Conservation (phyloP, 371 early-diverging fungal species). For the Lichtheimia hyalospora region DNA sequence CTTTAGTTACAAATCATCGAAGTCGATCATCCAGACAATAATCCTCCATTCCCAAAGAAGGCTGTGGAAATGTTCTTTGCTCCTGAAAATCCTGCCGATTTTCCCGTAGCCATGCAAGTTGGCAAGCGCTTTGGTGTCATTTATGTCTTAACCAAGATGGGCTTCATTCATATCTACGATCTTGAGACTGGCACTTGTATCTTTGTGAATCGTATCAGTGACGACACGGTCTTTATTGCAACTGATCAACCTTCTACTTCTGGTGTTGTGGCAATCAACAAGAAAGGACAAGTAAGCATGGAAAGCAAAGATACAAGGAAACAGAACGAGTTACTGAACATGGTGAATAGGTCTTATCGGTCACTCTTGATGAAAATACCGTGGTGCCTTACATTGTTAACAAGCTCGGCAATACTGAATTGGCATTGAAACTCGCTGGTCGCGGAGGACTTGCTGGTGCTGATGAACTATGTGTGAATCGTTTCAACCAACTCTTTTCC, state of each 20-base stretch:
- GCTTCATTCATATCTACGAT: conserved; percentile 97
- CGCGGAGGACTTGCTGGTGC: conserved; percentile 94
- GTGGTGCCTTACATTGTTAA: conserved; percentile 90
- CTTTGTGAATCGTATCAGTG: conserved; percentile 95
- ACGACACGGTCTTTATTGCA: conserved; percentile 96
- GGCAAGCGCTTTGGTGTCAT: conserved; percentile 89
- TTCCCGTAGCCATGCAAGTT: conserved; percentile 97
- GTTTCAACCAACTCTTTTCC: conserved; percentile 85
- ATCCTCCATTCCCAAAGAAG: conserved; percentile 88
- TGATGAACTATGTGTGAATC: conserved; percentile 85
- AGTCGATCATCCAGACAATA: conserved; percentile 92
- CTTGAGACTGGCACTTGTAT: conserved; percentile 91
- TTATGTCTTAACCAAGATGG: conserved; percentile 95
- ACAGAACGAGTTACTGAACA: not conserved
- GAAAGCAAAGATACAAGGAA: not conserved
- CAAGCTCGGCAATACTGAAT: conserved; percentile 81
- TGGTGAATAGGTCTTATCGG: conserved; percentile 77
- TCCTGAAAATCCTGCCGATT: conserved; percentile 90
- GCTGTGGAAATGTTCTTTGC: conserved; percentile 95
- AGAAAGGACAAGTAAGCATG: conserved; percentile 85
- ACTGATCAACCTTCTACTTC: conserved; percentile 84
- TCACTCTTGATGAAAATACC: conserved; percentile 85
- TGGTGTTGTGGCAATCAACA: conserved; percentile 94
- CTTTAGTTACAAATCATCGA: conserved; percentile 92
- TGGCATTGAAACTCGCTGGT: conserved; percentile 88